Base-by-base conservation (phyloP, 1,139 yeast genomes). In the Geotrichum restrictum region DNA sequence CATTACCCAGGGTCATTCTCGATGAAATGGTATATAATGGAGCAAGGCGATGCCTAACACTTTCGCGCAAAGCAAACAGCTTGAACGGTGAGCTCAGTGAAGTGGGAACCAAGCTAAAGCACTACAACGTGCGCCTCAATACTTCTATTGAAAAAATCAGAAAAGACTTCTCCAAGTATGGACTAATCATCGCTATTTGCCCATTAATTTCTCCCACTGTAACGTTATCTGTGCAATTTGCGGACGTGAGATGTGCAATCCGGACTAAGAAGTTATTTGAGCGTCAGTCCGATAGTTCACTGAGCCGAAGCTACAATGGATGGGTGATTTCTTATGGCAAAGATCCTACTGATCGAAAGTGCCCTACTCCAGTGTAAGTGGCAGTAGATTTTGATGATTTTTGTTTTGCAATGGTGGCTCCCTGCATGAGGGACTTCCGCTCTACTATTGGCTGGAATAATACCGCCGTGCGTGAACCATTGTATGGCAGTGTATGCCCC, bases 261-360 rank as follows among this genome's bases (percentile, higher is more conserved):
- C 63, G 67, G n/a, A 88, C 86, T 2, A 83, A 82, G 66, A 69
- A 69, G 39, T 77, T 76, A 43, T 74, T 71, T 58, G 73, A 72
- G 21, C 56, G 62, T 18, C 54, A 59, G 54, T 42, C 50, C 31
- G 57, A n/a, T 60, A 83, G 57, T 62, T 71, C 51, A 60, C 38
- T 52, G 8, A 46, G 48, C 8, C 37, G 60, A n/a, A 79, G 75
- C 59, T 86, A 82, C 61, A 66, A 66, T 7, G 77, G 71, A 6
- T 87, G 95, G 94, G 67, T 73, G 10, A 69, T 84, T 2, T 76
- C 81, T 78, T 87, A 80, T 62, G 88, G 86, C 0, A 77, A 75
- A 49, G 95, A 87, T 64, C 78, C 80, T 1, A 74, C 88, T 5
- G 93, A 85, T 58, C 73, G 71, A 56, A 81, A 78, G 3, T 75